Conservation (phyloP, 306 rosid species). For the Fragaria ananassa region DNA sequence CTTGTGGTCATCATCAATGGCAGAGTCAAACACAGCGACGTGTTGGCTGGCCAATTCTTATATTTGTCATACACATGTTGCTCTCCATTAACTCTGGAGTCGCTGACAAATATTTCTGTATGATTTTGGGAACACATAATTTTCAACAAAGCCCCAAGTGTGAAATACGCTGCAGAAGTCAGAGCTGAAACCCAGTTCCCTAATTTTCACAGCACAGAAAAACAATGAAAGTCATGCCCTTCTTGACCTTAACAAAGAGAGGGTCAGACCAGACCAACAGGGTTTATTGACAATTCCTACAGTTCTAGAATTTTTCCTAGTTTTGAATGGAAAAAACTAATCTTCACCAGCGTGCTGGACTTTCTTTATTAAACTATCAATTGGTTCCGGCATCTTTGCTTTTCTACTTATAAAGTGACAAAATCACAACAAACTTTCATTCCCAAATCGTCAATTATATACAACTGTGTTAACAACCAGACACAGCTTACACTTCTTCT, state of each 20-base stretch:
- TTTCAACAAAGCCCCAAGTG: not conserved
- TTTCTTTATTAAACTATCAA: not conserved
- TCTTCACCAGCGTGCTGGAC: not conserved
- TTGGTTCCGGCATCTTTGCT: not conserved
- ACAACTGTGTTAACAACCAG: not conserved
- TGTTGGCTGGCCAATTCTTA: not conserved
- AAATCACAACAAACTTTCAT: not conserved
- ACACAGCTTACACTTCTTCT: not conserved
- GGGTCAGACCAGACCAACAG: not conserved
- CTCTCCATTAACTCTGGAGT: not conserved
- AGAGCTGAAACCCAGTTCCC: not conserved
- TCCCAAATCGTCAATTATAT: not conserved
- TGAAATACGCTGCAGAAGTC: not conserved
- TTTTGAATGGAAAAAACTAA: slow-evolving; percentile 2
- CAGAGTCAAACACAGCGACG: not conserved
- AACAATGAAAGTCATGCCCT: not conserved
- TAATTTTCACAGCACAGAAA: not conserved
- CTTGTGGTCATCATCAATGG: not conserved
- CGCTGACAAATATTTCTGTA: not conserved
- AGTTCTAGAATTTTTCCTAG: not conserved
- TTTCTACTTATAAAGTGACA: not conserved
- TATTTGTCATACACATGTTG: not conserved
- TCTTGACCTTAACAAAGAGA: not conserved
- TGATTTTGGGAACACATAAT: not conserved
- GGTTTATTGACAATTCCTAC: not conserved